Base-by-base conservation (phyloP, 1,139 yeast species). In the Blastobotrys raffinosifermentans region DNA sequence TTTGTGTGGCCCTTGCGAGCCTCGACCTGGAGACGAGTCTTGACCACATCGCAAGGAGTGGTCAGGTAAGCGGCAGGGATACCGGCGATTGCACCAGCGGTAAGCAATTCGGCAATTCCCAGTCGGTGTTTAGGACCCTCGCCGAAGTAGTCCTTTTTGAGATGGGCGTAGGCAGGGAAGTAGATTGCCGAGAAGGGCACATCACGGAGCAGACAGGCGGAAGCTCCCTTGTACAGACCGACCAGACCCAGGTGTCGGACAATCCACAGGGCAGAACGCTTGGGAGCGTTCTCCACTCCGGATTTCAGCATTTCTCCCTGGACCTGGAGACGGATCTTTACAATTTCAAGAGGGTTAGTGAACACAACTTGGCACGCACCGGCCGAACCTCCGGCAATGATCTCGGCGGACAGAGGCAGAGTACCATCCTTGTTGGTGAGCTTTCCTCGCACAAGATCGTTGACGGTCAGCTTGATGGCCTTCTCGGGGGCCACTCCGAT, bases 401-500 rank as follows among this genome's bases (percentile, higher is more conserved):
- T 69, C 63, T 91, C 98, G 72, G 82, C 75, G 33, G 70, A 64
- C 66, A 83, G 63, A 20, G 84, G 69, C 46, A 89, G 74, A 36
- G 69, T 61, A 7, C 79, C 77, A 34, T 70, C 64, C 37, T 62
- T 57, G 38, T 72, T 69, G 19, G 86, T 73, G 49, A 93, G 79
- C 44, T 77, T 70, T 32, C 79, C 79, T 55, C 97, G 75, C 40
- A 89, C 79, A 46, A 84, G 69, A 59, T 91, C 98, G 63, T 91
- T 91, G 34, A 91, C 94, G 0, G 97, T 89, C 49, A 91, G 75
- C 64, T 91, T 91, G 57, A 91, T 91, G 35, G 97, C 98, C 68
- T 91, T 91, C 63, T 91, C 98, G 2, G 98, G 98, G 0, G 97
- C 97, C 35, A 91, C 97, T 47, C 98, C 98, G 32, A 91, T 78